Base-by-base conservation (phyloP, 306 rosid genomes). In the Coriaria nepalensis region DNA sequence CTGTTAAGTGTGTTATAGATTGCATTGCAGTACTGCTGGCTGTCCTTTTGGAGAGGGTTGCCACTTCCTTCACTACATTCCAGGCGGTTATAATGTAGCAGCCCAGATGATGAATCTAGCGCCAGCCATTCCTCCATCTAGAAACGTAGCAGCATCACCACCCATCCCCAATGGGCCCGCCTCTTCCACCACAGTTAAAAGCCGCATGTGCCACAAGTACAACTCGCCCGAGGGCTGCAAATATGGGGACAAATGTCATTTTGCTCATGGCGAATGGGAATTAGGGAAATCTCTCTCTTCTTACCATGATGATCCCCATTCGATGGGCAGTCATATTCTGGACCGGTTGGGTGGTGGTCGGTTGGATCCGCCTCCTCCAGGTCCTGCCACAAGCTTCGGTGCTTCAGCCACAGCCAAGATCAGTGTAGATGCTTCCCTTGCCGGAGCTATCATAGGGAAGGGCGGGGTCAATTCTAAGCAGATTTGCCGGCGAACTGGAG, bases 251-350 rank as follows among this genome's bases (percentile, higher is more conserved):
- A 90, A 85, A 65, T 90, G 98, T 43, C 83, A 77, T 69, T 90
- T 85, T 47, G 98, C 98, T 8, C 98, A 90, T 48, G 84, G 95
- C 44, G 98, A 90, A 68, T 77, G 98, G 95, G 98, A 90, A 59
- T 72, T 90, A 14, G 95, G 95, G 43, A 85, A 76, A 71, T 62
- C 51, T 8, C 5, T 69, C 14, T 75, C 90, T 60, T 72, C 55
- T 8, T 67, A 84, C 38, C 66, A 73, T 37, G 95, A 90, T 35
- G 80, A 77, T 54, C 87, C 80, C 43, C 87, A 76, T 11, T 5
- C 55, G 10, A 47, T 73, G 72, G 83, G 78, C 29, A 20, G 29
- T 50, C 82, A 78, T 12, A n/a, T 70, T 7, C 53, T 56, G 6
- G 62, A 73, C 49, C 87, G 85, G 33, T 53, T 71, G 45, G 43